Evolutionary conservation across 129 eudicot genomes (phyloP).

Genomic region (Escallonia herrerae): DNA sequence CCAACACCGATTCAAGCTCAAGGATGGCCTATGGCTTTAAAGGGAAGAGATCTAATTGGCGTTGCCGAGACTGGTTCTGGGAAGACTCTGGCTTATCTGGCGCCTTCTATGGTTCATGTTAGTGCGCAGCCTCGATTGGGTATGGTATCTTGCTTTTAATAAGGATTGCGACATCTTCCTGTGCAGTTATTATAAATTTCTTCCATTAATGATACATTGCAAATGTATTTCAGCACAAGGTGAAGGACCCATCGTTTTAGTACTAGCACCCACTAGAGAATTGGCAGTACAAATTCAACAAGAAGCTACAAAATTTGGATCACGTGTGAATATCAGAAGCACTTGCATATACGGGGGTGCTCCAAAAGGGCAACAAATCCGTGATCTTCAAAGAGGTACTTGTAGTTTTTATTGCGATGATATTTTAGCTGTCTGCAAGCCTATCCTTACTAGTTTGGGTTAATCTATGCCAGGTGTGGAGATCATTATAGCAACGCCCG

Average conservation of each 20-base stretch:
- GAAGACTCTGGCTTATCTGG: constrained; percentile 82
- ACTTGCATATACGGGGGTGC: constrained; percentile 98
- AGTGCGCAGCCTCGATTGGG: constrained; percentile 87
- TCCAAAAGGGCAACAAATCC: constrained; percentile 98
- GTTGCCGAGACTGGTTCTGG: constrained; percentile 99
- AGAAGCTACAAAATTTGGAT: constrained; percentile 78
- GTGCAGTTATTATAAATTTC: neutral
- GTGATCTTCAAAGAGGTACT: constrained; percentile 92
- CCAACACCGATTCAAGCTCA: constrained; percentile 97
- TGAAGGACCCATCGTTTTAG: constrained; percentile 84
- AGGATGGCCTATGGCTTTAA: constrained; percentile 99
- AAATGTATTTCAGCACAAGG: constrained; percentile 48
- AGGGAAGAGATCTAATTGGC: constrained; percentile 87
- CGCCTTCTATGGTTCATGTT: constrained; percentile 88
- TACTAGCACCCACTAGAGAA: constrained; percentile 95
- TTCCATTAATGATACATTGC: neutral
- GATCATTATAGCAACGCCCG: constrained; percentile 91
- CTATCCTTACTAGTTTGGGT: neutral
- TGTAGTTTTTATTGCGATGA: neutral
- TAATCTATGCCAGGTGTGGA: constrained; percentile 71
- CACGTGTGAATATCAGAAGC: constrained; percentile 63
- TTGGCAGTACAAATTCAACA: constrained; percentile 93
- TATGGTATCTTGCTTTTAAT: constrained; percentile 17
- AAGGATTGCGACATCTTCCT: neutral
- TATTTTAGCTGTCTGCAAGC: neutral